Evolutionary conservation across 2,329 filamentous ascomycete genomes (phyloP).

Genomic region (Aspergillus hiratsukae): DNA sequence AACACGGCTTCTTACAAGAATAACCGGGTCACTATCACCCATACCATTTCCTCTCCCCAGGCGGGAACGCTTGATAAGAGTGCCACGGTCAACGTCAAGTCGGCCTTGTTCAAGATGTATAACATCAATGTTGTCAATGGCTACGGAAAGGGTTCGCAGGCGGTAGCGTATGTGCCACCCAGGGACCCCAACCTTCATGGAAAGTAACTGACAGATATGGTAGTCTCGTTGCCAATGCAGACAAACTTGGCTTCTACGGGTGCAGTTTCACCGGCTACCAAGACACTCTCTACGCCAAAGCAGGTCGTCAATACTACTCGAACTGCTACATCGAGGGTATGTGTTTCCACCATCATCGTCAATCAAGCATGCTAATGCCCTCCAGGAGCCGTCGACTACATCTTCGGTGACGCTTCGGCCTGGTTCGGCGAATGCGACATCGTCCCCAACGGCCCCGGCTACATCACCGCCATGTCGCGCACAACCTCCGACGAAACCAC

Average conservation of each 20-base stretch:
- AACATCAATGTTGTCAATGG: slow-evolving; percentile 35
- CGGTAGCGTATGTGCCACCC: slow-evolving; percentile 25
- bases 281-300: slow-evolving; percentile 33
- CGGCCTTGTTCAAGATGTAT: slow-evolving; percentile 28
- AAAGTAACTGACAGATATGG: background rate
- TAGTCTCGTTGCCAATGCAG: slow-evolving; percentile 25
- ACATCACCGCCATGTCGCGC: slow-evolving; percentile 30
- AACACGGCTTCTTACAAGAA: slow-evolving; percentile 25
- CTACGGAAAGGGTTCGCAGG: slow-evolving; percentile 30
- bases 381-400: slow-evolving; percentile 32
- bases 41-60: slow-evolving; percentile 26
- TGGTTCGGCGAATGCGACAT: slow-evolving; percentile 31
- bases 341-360: background rate
- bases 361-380: background rate
- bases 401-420: slow-evolving; percentile 30
- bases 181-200: too few relatives aligned
- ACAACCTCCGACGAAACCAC: slow-evolving; percentile 17
- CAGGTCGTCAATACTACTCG: slow-evolving; percentile 31
- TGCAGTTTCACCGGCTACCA: slow-evolving; percentile 33
- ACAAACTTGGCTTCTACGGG: slow-evolving; percentile 32
- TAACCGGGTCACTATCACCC: slow-evolving; percentile 31
- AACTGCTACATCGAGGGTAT: slow-evolving; percentile 30
- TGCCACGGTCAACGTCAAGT: slow-evolving; percentile 27
- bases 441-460: slow-evolving; percentile 27
- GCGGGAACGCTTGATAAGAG: slow-evolving; percentile 29